A percentile compares a stretch with the other conserved stretches of the same genome.
phyloP scores from a whole-genome alignment of 2,329 filamentous ascomycete genomes.

The Calonectria honghensis region DNA sequence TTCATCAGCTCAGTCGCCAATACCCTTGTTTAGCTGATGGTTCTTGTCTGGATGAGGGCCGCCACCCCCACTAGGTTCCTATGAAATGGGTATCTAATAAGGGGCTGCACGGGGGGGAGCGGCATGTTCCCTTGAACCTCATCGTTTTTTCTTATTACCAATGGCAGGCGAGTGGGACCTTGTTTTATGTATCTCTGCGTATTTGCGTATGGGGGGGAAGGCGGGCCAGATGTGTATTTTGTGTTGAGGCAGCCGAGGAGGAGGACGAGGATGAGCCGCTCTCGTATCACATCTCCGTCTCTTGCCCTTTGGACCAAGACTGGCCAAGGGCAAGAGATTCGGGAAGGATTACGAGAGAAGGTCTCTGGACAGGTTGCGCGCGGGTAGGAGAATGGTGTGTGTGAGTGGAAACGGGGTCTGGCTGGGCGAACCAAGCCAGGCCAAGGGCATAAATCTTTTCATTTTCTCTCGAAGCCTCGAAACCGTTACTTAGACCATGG shows the following conservation, averaged over 20 bases:
- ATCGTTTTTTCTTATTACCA: conserved; percentile 56
- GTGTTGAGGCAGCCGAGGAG: conserved; percentile 51
- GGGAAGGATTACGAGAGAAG: conserved; percentile 47
- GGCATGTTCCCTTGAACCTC: conserved; percentile 52
- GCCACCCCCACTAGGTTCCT: conserved; percentile 46
- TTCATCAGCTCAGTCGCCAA: conserved; percentile 52
- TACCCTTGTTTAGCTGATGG: conserved; percentile 55
- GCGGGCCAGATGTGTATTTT: conserved; percentile 58
- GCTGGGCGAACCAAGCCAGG: conserved; percentile 52
- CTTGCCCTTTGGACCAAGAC: conserved; percentile 46
- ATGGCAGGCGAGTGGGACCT: conserved; percentile 58
- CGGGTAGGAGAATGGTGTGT: conserved; percentile 50
- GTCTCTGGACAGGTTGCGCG: conserved; percentile 48
- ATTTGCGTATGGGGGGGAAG: conserved; percentile 55
- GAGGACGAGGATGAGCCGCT: conserved; percentile 49
- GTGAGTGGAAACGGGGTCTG: conserved; percentile 53
- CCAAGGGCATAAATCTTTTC: conserved; percentile 70
- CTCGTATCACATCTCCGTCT: conserved; percentile 18
- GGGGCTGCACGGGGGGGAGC: conserved; percentile 42
- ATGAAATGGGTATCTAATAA: conserved; percentile 38
- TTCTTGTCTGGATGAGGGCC: conserved; percentile 49
- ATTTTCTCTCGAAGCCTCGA: conserved; percentile 63
- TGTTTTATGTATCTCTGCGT: conserved; percentile 61
- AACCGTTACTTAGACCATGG: conserved; percentile 62
- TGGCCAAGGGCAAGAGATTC: conserved; percentile 53